Base-by-base conservation (phyloP, 306 rosid species). In the Casuarina equisetifolia region DNA sequence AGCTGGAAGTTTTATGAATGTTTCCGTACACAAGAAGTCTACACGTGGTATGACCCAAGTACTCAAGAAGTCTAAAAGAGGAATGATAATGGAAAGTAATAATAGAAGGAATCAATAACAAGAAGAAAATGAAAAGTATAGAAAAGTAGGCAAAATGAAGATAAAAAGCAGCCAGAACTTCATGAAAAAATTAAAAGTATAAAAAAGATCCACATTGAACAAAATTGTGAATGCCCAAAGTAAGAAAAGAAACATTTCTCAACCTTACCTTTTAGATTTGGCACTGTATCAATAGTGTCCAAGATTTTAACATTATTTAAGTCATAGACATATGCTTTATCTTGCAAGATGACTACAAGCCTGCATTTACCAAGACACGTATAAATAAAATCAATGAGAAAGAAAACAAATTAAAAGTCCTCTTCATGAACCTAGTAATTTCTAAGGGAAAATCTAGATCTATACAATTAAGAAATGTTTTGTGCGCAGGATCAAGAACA, bases 301-400 rank as follows among this genome's bases (percentile, higher is more conserved):
- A 94, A 85, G 81, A 94, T 94, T 82, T 83, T 78, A 19, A 94
- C 97, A 71, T 87, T 85, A 79, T 92, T 87, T 74, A 92, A 79
- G 82, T 94, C 97, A 78, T 94, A 94, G 32, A 94, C 77, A 84
- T 89, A 94, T 50, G 93, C 80, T 79, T 94, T 94, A 72, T 94
- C 97, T 83, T 90, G 98, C 83, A 94, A 88, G 80, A 94, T 69
- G 82, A 94, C 97, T 82, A 94, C 15, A 71, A 94, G 95, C 85
- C 98, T 94, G 94, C 96, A 90, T 42, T 77, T 78, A 16, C 76
- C 55, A 84, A 40, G 51, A 69, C 10, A 62, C 43, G 54, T 40
- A 78, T 78, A 61, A 82, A 70, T 46, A 59, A 73, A 62, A 74
- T 67, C 52, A 84, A 57, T 66, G 40, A 76, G 74, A 73, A 76